These are phyloP conservation scores for Sarocladium kiliense DNA, from an alignment of 2,329 filamentous ascomycete species.

Conservation along the genomic window DNA sequence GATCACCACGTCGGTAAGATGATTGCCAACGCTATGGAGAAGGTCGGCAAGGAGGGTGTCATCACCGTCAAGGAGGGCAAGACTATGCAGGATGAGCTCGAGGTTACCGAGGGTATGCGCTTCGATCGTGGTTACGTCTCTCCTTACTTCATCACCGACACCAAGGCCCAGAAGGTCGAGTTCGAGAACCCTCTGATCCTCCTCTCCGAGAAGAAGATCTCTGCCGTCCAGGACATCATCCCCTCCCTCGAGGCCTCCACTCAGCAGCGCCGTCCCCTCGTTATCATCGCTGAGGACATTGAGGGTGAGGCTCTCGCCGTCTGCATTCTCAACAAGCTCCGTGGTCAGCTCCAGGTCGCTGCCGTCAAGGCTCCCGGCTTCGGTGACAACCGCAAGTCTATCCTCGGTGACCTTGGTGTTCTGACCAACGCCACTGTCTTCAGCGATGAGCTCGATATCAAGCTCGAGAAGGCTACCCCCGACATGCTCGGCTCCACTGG, in stretches of 20 bases:
- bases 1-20: slow-evolving; percentile 92
- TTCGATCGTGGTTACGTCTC: slow-evolving; percentile 99
- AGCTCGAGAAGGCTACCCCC: slow-evolving; percentile 95
- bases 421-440: slow-evolving; percentile 97
- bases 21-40: slow-evolving; percentile 98
- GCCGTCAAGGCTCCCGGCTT: slow-evolving; percentile 99
- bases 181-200: slow-evolving; percentile 99
- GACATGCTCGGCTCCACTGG: slow-evolving; percentile 97
- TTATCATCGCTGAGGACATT: slow-evolving; percentile 99
- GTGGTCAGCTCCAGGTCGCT: slow-evolving; percentile 96
- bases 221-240: slow-evolving; percentile 97
- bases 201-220: slow-evolving; percentile 99
- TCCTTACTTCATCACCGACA: slow-evolving; percentile 99
- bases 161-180: slow-evolving; percentile 98
- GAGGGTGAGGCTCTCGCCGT: slow-evolving; percentile 97
- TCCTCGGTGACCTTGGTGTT: slow-evolving; percentile 92
- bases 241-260: slow-evolving; percentile 96
- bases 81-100: slow-evolving; percentile 95
- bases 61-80: slow-evolving; percentile 99
- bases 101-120: slow-evolving; percentile 99
- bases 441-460: slow-evolving; percentile 96
- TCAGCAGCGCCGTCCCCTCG: slow-evolving; percentile 86
- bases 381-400: slow-evolving; percentile 99
- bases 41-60: slow-evolving; percentile 99
- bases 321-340: slow-evolving; percentile 99